A percentile compares a stretch with the other conserved stretches of the same genome.
phyloP scores from a whole-genome alignment of 2,329 filamentous ascomycete genomes.

The Aspergillus fumigatus region DNA sequence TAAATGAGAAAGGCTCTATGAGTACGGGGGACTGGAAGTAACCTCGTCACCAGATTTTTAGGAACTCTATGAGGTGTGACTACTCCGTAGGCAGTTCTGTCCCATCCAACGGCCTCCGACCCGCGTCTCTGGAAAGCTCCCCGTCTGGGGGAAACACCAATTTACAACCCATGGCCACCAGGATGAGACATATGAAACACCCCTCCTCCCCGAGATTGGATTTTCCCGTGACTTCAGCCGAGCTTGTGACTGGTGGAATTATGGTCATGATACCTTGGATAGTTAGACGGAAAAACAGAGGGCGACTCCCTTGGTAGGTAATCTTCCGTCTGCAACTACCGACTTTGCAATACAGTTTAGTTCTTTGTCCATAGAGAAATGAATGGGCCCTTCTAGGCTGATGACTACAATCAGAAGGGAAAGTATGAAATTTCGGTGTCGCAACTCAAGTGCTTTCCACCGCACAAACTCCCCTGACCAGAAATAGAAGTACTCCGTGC shows the following conservation, averaged over 20 bases:
- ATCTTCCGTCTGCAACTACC: neutral
- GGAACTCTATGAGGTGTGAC: neutral
- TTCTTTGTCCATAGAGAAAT: no score
- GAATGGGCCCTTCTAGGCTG: no score
- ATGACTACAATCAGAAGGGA: no score
- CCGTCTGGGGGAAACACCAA: neutral
- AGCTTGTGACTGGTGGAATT: neutral
- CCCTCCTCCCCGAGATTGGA: neutral
- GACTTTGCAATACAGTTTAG: neutral
- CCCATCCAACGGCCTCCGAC: conserved; percentile 1
- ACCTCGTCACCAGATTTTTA: neutral
- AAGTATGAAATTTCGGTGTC: no score
- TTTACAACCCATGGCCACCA: neutral
- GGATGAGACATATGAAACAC: neutral
- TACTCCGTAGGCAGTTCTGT: neutral
- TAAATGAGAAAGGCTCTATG: no score
- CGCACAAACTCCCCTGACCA: no score
- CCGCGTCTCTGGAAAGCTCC: neutral
- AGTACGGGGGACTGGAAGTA: no score
- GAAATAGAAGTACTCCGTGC: no score
- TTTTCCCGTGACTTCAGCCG: neutral
- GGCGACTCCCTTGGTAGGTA: no score
- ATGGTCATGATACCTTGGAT: neutral
- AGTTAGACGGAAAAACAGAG: no score
- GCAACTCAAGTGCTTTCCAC: no score